A percentile compares a stretch with the other conserved stretches of the same genome.
Conservation (phyloP, 805 yeast genomes). For the Myxozyma melibiosi region DNA sequence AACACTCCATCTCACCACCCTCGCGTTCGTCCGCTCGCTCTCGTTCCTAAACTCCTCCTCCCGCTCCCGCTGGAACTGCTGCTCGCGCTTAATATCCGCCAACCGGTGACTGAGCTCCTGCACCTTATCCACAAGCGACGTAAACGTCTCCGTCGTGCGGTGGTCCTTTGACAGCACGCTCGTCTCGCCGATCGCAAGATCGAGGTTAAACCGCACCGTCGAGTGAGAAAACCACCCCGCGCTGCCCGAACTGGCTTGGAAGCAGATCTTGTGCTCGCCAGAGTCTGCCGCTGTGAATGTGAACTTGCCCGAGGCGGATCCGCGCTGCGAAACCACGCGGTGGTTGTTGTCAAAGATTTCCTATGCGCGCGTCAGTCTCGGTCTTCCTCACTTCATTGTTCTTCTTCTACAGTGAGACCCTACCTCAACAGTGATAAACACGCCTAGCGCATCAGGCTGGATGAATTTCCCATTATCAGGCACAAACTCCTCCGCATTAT, state of each 20-base stretch:
- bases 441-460: constrained; percentile 54
- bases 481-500: constrained; percentile 67
- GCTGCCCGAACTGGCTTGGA: constrained; percentile 52
- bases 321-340: constrained; percentile 69
- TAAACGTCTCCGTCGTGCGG: constrained; percentile 50
- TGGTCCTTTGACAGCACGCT: constrained; percentile 55
- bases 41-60: constrained; percentile 78
- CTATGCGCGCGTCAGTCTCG: constrained; percentile 36
- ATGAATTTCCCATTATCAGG: constrained; percentile 53
- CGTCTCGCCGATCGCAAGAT: constrained; percentile 68
- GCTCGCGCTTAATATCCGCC: constrained; percentile 64
- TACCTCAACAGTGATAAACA: constrained; percentile 70
- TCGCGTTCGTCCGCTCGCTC: constrained; percentile 72
- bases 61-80: constrained; percentile 59
- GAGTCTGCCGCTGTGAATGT: constrained; percentile 79
- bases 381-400: no score
- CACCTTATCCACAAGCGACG: constrained; percentile 56
- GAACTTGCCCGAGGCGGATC: constrained; percentile 63
- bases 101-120: constrained; percentile 60
- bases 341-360: constrained; percentile 85
- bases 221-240: constrained; percentile 65
- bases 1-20: constrained; percentile 73
- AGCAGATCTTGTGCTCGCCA: constrained; percentile 84
- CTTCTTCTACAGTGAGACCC: no score
- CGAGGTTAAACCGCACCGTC: constrained; percentile 70